Evolutionary conservation across 176 grass and related monocot genomes (phyloP).

Genomic region (Cenchrus purpureus): DNA sequence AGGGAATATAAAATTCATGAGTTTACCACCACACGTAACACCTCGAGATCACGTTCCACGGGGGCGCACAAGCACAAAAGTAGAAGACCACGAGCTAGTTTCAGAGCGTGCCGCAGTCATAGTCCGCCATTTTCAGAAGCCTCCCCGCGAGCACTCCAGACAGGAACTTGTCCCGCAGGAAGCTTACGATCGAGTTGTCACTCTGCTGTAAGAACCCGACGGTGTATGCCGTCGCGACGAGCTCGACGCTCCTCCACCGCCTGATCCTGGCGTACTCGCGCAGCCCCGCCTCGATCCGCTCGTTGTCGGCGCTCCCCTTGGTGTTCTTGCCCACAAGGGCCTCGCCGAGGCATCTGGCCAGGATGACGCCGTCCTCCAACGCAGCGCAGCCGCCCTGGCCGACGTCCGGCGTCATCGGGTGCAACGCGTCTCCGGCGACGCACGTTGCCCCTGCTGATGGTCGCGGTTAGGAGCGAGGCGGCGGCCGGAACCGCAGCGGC

Average conservation of each 20-base stretch:
- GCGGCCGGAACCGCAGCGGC: too few relatives aligned
- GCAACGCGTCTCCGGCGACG: too few relatives aligned
- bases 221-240: constrained; percentile 38
- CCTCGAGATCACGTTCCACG: too few relatives aligned
- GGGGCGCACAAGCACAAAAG: too few relatives aligned
- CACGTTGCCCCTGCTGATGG: too few relatives aligned
- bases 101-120: constrained; percentile 47
- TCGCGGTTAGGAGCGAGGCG: too few relatives aligned
- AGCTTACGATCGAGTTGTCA: constrained; percentile 17
- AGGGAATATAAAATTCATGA: too few relatives aligned
- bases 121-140: constrained; percentile 40
- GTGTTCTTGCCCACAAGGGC: constrained; percentile 13
- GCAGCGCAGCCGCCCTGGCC: constrained; percentile 73
- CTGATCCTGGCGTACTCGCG: constrained; percentile 50
- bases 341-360: constrained; percentile 59
- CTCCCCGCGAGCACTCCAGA: constrained; percentile 16
- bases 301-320: not conserved
- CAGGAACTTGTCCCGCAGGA: constrained; percentile 57
- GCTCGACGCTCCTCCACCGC: constrained; percentile 65
- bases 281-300: constrained; percentile 44
- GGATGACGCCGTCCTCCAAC: constrained; percentile 67
- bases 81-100: too few relatives aligned
- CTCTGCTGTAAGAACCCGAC: constrained; percentile 50
- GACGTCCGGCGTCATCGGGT: constrained; percentile 53
- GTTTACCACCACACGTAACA: too few relatives aligned